Evolutionary conservation across 352 stramenopile species (phyloP).

Genomic region (Salisapilia sapeloensis): DNA sequence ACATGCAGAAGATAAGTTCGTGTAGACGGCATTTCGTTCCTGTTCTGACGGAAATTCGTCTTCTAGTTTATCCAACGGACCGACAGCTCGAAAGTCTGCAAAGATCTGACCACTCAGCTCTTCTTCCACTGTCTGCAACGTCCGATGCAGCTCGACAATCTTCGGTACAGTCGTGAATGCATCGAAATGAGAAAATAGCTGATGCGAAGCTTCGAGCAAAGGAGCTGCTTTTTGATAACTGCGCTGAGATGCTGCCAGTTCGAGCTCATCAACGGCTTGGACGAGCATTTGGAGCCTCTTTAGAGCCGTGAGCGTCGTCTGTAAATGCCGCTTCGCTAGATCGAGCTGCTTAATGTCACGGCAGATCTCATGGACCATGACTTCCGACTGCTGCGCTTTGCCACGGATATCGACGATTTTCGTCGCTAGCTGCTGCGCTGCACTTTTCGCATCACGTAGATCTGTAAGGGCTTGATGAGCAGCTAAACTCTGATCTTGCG

Average conservation of each 20-base stretch:
- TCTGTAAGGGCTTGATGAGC: slow-evolving; percentile 62
- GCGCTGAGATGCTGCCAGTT: slow-evolving; percentile 59
- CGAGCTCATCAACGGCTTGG: slow-evolving; percentile 89
- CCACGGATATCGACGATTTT: slow-evolving; percentile 88
- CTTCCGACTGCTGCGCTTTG: slow-evolving; percentile 91
- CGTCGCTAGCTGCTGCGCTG: slow-evolving; percentile 79
- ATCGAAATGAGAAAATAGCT: slow-evolving; percentile 95
- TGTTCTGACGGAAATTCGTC: slow-evolving; percentile 53
- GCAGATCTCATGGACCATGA: slow-evolving; percentile 97
- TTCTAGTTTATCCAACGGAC: slow-evolving; percentile 48
- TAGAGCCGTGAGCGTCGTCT: slow-evolving; percentile 89
- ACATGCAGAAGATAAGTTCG: slow-evolving; percentile 47
- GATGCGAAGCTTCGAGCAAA: slow-evolving; percentile 91
- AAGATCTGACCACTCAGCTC: slow-evolving; percentile 81
- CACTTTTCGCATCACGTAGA: slow-evolving; percentile 69
- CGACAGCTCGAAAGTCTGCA: slow-evolving; percentile 79
- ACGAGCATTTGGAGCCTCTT: slow-evolving; percentile 97
- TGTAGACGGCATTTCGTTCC: slow-evolving; percentile 43
- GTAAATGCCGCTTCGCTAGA: slow-evolving; percentile 94
- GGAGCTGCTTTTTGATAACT: slow-evolving; percentile 92
- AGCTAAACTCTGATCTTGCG: slow-evolving; percentile 57
- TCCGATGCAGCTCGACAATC: slow-evolving; percentile 87
- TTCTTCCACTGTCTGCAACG: slow-evolving; percentile 80
- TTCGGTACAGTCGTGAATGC: slow-evolving; percentile 84
- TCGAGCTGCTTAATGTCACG: slow-evolving; percentile 97